Base-by-base conservation (phyloP, 768 basidiomycete genomes). In the Dioszegia hungarica region DNA sequence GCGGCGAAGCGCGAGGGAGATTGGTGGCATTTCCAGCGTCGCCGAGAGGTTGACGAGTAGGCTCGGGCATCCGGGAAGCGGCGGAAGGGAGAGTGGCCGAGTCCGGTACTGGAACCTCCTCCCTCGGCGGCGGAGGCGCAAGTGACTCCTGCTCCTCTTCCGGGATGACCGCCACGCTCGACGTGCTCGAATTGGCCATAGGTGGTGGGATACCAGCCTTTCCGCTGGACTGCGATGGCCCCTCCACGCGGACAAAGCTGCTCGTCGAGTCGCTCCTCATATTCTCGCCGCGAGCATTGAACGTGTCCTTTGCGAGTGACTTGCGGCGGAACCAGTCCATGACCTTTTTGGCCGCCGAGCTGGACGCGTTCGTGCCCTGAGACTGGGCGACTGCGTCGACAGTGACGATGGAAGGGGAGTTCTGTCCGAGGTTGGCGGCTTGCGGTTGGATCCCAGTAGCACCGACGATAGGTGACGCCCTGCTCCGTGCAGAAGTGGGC, bases 301-400 rank as follows among this genome's bases (percentile, higher is more conserved):
- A 55, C 2, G 69, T 70, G 46, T 71, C 70, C 49, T 62, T 69
- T 31, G 68, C 72, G 22, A 77, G 56, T 37, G 77, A 77, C 60
- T 79, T 79, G 29, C 78, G 70, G 37, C 80, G 81, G 83, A 99
- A 98, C 95, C 95, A 99, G 63, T 92, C 86, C 94, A 98, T 98
- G 51, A 99, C 95, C 71, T 87, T 90, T 75, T 85, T 85, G 3
- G 94, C 92, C 75, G 74, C 71, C 28, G 64, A 68, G 27, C 69
- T 73, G n/a, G 73, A 74, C 0, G 72, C 74, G 29, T 63, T 54
- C 24, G 49, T 29, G 14, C 56, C 56, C 24, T 54, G 41, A 9
- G 55, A 51, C 39, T 33, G 24, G 34, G 57, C 58, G 22, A 65
- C 50, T 0, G 67, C 68, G 28, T 73, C 72, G 29, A 67, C 61